Conservation (phyloP, 495 filamentous ascomycete species). For the Hypoxylon fragiforme region DNA sequence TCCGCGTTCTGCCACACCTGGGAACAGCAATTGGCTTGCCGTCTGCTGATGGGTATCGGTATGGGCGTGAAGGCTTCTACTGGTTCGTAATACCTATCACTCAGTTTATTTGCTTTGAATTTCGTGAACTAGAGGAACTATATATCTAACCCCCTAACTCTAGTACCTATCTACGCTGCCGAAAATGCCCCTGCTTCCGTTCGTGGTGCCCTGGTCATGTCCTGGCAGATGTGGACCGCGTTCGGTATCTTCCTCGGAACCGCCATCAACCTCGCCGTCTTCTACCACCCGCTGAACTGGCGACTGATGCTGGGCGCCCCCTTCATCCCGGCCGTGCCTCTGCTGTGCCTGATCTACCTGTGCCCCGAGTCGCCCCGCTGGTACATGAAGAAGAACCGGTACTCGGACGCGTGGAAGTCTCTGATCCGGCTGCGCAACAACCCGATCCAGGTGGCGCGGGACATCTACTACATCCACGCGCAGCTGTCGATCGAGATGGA, state of each 20-base stretch:
- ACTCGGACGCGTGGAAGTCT: slow-evolving; percentile 64
- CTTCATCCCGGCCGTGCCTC: slow-evolving; percentile 73
- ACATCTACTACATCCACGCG: slow-evolving; percentile 74
- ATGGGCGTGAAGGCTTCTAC: slow-evolving; percentile 66
- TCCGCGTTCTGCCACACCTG: slow-evolving; percentile 67
- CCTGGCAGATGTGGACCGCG: slow-evolving; percentile 84
- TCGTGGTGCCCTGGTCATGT: slow-evolving; percentile 81
- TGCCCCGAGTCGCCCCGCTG: slow-evolving; percentile 74
- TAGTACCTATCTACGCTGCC: slow-evolving; percentile 73
- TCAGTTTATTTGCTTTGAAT: not conserved
- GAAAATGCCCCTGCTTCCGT: slow-evolving; percentile 76
- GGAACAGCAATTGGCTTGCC: slow-evolving; percentile 62
- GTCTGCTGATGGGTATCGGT: slow-evolving; percentile 70
- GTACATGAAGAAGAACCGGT: slow-evolving; percentile 64
- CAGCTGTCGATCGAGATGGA: slow-evolving; percentile 51
- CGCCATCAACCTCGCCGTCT: slow-evolving; percentile 70
- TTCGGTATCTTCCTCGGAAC: slow-evolving; percentile 78
- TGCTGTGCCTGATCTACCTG: slow-evolving; percentile 66
- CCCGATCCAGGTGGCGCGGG: slow-evolving; percentile 71
- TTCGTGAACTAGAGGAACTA: too few species aligned
- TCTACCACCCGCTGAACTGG: slow-evolving; percentile 61
- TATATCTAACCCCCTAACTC: too few species aligned
- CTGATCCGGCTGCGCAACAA: slow-evolving; percentile 64
- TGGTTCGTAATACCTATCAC: slow-evolving; percentile 17
- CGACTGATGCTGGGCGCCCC: slow-evolving; percentile 78